Evolutionary conservation across 2,329 filamentous ascomycete species (phyloP).

Genomic region (Fusarium mexicanum): DNA sequence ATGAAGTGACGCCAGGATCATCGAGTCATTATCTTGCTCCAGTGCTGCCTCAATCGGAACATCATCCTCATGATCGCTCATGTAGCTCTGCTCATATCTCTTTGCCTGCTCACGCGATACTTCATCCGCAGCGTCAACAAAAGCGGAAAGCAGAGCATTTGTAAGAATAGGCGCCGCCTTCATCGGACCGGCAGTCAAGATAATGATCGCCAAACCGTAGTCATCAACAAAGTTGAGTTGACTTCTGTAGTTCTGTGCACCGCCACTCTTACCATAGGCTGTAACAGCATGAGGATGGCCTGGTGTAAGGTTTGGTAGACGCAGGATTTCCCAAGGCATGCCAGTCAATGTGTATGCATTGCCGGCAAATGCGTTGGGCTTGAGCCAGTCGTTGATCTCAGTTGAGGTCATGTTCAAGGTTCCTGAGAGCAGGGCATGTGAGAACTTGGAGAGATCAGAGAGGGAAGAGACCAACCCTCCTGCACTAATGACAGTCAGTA

Average conservation of each 20-base stretch:
- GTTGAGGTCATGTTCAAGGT: slow-evolving; percentile 38
- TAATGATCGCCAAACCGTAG: slow-evolving; percentile 46
- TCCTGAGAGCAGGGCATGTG: slow-evolving; percentile 43
- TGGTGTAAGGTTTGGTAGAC: slow-evolving; percentile 39
- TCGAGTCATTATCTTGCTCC: slow-evolving; percentile 39
- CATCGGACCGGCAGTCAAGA: slow-evolving; percentile 47
- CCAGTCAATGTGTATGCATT: slow-evolving; percentile 46
- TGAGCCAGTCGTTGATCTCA: slow-evolving; percentile 48
- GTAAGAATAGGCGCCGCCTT: slow-evolving; percentile 41
- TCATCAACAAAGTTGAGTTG: slow-evolving; percentile 50
- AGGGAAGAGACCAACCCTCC: slow-evolving; percentile 50
- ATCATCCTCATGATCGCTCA: neutral
- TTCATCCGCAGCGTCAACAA: slow-evolving; percentile 44
- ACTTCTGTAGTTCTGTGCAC: slow-evolving; percentile 48
- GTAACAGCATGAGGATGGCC: slow-evolving; percentile 46
- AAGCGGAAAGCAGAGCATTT: slow-evolving; percentile 41
- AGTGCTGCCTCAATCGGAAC: slow-evolving; percentile 28
- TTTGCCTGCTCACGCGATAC: slow-evolving; percentile 41
- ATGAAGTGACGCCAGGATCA: slow-evolving; percentile 35
- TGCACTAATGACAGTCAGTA: slow-evolving; percentile 34
- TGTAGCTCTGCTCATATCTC: slow-evolving; percentile 29
- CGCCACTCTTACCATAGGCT: slow-evolving; percentile 49
- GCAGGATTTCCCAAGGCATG: slow-evolving; percentile 52
- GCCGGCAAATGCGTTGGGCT: slow-evolving; percentile 47
- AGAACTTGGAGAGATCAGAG: slow-evolving; percentile 46